These are phyloP conservation scores for Ploettnerulaceae sp. DNA, from an alignment of 2,329 filamentous ascomycete species.

Conservation along the genomic window DNA sequence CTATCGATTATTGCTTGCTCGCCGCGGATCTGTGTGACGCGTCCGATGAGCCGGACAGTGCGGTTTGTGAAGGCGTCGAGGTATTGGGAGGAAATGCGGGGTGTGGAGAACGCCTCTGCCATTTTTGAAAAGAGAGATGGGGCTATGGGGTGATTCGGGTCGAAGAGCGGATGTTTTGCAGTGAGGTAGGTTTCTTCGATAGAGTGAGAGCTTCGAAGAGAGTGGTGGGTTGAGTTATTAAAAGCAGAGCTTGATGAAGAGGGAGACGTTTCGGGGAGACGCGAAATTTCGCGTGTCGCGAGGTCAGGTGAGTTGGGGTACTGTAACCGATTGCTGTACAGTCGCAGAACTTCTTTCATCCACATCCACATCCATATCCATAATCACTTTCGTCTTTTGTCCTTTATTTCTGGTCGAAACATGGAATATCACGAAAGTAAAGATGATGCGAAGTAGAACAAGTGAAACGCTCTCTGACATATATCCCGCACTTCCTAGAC, in stretches of 20 bases:
- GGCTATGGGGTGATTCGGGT: neutral
- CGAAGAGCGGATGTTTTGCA: no score
- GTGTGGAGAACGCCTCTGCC: conserved; percentile 64
- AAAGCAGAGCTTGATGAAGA: neutral
- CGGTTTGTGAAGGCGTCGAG: conserved; percentile 70
- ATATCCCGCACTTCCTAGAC: no score
- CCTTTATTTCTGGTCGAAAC: neutral
- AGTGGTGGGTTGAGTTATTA: neutral
- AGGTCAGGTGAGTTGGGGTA: neutral
- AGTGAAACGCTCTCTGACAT: no score
- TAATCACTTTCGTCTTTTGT: neutral
- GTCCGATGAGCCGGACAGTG: conserved; percentile 81
- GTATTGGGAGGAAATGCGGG: conserved; percentile 76
- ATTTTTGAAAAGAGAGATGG: conserved; percentile 40
- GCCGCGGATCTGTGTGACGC: conserved; percentile 75
- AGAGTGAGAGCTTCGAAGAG: neutral
- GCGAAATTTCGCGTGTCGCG: conserved; percentile 1
- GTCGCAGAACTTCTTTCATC: neutral
- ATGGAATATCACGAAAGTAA: no score
- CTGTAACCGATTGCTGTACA: neutral
- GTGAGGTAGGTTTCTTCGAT: neutral
- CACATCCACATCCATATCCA: neutral
- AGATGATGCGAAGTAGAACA: no score
- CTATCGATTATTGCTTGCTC: conserved; percentile 77
- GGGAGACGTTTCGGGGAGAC: neutral